A percentile compares a stretch with the other conserved stretches of the same genome.
Conservation (phyloP, 163 green algal genomes). For the Coccomyxa subellipsoidea region DNA sequence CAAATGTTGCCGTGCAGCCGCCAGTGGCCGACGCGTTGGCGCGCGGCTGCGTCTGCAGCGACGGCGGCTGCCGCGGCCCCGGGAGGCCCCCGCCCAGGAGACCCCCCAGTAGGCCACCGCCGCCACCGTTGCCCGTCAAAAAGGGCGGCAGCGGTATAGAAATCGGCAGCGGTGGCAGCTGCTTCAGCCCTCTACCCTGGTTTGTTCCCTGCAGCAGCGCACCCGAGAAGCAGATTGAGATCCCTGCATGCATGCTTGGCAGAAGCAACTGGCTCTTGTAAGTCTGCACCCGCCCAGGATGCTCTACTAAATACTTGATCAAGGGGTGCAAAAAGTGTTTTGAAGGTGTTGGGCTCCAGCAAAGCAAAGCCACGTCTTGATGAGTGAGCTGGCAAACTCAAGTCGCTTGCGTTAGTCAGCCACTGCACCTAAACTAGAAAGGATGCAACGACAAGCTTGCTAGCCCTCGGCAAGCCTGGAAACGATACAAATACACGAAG, state of each 20-base stretch:
- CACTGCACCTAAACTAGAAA: background rate
- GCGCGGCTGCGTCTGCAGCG: background rate
- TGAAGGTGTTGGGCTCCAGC: too few relatives aligned
- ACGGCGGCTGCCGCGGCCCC: background rate
- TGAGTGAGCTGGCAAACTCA: background rate
- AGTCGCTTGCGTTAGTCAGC: background rate
- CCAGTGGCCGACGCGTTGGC: background rate
- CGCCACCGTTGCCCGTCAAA: background rate
- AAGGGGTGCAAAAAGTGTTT: too few relatives aligned
- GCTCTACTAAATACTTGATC: too few relatives aligned
- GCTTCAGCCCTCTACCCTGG: background rate
- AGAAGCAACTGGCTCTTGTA: too few relatives aligned
- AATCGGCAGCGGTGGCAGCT: background rate
- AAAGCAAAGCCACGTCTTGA: too few relatives aligned
- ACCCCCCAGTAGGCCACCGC: background rate
- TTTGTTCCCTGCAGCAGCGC: background rate
- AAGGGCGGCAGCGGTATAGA: background rate
- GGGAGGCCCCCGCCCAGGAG: background rate
- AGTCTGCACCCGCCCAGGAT: too few relatives aligned
- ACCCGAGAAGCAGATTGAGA: background rate
- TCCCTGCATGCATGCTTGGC: too few relatives aligned
- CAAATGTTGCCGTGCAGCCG: background rate
- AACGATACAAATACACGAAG: too few relatives aligned
- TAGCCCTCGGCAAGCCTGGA: background rate
- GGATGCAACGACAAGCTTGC: background rate